Evolutionary conservation across 371 early-diverging fungal genomes (phyloP).

Genomic region (Actinomortierella wolfii): DNA sequence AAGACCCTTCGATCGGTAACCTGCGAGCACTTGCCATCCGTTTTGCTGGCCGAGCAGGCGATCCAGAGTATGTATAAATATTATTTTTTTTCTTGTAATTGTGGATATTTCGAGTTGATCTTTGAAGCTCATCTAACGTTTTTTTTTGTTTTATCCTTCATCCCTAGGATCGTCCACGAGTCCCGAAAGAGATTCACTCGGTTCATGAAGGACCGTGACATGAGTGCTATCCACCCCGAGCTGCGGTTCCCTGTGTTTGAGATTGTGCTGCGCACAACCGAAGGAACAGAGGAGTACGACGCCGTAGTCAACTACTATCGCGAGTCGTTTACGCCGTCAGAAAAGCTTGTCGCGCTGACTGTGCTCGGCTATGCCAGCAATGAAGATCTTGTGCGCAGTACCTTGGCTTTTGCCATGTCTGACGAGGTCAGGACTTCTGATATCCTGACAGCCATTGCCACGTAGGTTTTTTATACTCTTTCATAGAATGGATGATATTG

Average conservation of each 20-base stretch:
- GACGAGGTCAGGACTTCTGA: constrained; percentile 85
- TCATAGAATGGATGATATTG: constrained; percentile 58
- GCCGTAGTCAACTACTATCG: constrained; percentile 74
- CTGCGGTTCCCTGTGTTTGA: constrained; percentile 81
- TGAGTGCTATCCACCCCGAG: constrained; percentile 79
- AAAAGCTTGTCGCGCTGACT: constrained; percentile 77
- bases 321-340: constrained; percentile 71
- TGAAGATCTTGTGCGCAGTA: constrained; percentile 57
- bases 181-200: constrained; percentile 63
- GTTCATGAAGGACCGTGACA: constrained; percentile 56
- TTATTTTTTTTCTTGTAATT: too few species aligned
- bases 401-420: constrained; percentile 71
- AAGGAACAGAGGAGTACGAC: constrained; percentile 75
- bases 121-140: too few species aligned
- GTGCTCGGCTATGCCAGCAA: constrained; percentile 77
- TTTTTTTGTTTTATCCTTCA: not conserved
- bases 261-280: constrained; percentile 71
- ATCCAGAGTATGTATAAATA: too few species aligned
- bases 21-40: constrained; percentile 55
- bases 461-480: constrained; percentile 52
- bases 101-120: too few species aligned
- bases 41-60: constrained; percentile 53
- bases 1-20: constrained; percentile 48
- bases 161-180: constrained; percentile 52
- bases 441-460: constrained; percentile 47